Evolutionary conservation across 805 yeast genomes (phyloP).

Genomic region (Nakazawaea wyomingensis): DNA sequence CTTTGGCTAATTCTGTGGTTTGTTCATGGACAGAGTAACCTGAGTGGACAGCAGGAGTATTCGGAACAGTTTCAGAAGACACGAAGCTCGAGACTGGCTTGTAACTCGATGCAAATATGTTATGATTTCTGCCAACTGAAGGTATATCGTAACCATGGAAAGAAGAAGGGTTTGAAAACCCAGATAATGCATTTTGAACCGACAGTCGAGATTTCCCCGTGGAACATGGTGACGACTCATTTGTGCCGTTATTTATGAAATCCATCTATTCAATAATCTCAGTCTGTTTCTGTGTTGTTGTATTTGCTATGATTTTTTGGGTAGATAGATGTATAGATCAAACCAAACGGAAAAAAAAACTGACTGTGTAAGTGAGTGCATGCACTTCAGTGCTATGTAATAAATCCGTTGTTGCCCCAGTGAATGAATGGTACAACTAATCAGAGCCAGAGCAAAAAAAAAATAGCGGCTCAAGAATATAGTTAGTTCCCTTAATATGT

Average conservation of each 20-base stretch:
- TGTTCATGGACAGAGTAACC: slow-evolving; percentile 50
- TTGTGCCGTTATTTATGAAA: neutral
- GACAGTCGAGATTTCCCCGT: slow-evolving; percentile 4
- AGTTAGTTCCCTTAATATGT: no score
- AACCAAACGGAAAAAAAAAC: neutral
- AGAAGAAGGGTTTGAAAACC: slow-evolving; percentile 11
- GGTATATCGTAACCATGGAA: slow-evolving; percentile 6
- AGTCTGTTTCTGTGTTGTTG: no score
- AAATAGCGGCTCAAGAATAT: no score
- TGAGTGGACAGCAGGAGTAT: slow-evolving; percentile 39
- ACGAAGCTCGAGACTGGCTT: neutral
- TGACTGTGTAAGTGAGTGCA: no score
- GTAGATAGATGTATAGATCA: no score
- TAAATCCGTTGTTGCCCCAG: no score
- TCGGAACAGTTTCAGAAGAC: neutral
- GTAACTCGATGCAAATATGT: slow-evolving; percentile 8
- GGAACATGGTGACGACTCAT: slow-evolving; percentile 6
- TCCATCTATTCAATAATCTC: slow-evolving; percentile 2
- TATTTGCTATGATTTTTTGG: no score
- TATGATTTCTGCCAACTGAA: slow-evolving; percentile 7
- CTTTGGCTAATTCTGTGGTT: slow-evolving; percentile 50
- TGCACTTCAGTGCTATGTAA: no score
- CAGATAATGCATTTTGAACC: slow-evolving; percentile 9
- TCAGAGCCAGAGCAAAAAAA: no score
- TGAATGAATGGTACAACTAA: no score